Evolutionary conservation across 345 rosid species (phyloP).

Genomic region (Anastatica hierochuntica): DNA sequence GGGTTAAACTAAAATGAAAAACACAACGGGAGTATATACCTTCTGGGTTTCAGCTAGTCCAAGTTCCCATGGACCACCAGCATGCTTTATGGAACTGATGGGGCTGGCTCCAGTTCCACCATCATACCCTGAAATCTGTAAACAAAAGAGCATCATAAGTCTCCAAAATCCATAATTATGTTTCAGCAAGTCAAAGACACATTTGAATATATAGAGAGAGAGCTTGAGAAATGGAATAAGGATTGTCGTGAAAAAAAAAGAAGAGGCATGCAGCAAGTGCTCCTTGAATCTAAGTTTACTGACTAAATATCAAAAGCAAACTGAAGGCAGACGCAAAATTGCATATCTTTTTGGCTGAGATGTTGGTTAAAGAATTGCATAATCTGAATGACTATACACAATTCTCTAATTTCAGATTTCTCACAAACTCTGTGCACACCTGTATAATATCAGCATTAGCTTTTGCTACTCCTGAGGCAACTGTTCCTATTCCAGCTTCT

Average conservation of each 20-base stretch:
- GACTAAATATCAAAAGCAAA: slow-evolving; percentile 5
- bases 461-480: slow-evolving; percentile 98
- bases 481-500: slow-evolving; percentile 98
- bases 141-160: slow-evolving; percentile 14
- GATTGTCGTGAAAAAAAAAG: neutral
- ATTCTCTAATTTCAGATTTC: neutral
- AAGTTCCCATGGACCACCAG: slow-evolving; percentile 99
- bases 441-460: slow-evolving; percentile 97
- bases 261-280: neutral
- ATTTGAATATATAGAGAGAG: neutral
- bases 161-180: neutral
- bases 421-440: slow-evolving; percentile 32
- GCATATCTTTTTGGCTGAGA: slow-evolving; percentile 3
- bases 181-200: slow-evolving; percentile 1
- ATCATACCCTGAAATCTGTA: slow-evolving; percentile 96
- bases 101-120: slow-evolving; percentile 99
- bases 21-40: slow-evolving; percentile 30
- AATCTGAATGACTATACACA: neutral
- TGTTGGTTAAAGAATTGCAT: neutral
- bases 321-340: neutral
- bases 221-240: neutral
- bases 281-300: neutral
- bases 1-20: slow-evolving; percentile 4
- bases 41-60: slow-evolving; percentile 88
- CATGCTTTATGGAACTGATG: slow-evolving; percentile 96